These are phyloP conservation scores for Platanus orientalis DNA, from an alignment of 164 flowering plant genomes.

Conservation along the genomic window DNA sequence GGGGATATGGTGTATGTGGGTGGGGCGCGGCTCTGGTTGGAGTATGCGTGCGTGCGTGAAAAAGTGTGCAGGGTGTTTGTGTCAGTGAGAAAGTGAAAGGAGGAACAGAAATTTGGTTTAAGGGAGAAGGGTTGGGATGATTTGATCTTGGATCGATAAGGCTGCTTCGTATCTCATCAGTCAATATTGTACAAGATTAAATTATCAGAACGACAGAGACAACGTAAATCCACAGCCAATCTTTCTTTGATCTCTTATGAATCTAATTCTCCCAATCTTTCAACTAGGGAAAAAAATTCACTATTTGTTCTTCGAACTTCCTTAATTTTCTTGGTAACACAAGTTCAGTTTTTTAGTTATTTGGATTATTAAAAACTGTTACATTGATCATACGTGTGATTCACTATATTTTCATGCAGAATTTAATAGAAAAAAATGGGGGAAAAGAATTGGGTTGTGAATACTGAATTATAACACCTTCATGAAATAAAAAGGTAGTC, in stretches of 20 bases:
- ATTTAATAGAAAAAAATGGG: too few relatives aligned
- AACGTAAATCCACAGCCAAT: conserved; percentile 32
- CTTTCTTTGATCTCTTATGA: too few relatives aligned
- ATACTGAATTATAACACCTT: too few relatives aligned
- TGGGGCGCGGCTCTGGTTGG: conserved; percentile 12
- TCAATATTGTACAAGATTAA: conserved; percentile 61
- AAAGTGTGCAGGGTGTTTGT: conserved; percentile 73
- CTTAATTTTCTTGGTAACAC: background rate
- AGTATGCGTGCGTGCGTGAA: conserved; percentile 90
- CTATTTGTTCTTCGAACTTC: background rate
- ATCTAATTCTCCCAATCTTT: too few relatives aligned
- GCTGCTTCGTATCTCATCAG: conserved; percentile 68
- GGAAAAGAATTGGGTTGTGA: too few relatives aligned
- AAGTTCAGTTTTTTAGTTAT: background rate
- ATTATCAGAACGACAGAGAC: conserved; percentile 52
- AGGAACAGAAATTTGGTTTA: conserved; percentile 54
- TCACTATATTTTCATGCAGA: too few relatives aligned
- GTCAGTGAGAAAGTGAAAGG: conserved; percentile 64
- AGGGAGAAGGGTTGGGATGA: conserved; percentile 10
- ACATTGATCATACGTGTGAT: too few relatives aligned
- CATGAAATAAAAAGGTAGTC: too few relatives aligned
- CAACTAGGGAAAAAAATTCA: too few relatives aligned
- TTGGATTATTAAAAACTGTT: too few relatives aligned
- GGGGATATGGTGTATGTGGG: conserved; percentile 6
- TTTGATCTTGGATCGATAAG: conserved; percentile 58